Evolutionary conservation across 169 alveolate genomes (phyloP), one percentile per base, ranked within the genome.

Genomic region (Eimeria acervulina): DNA sequence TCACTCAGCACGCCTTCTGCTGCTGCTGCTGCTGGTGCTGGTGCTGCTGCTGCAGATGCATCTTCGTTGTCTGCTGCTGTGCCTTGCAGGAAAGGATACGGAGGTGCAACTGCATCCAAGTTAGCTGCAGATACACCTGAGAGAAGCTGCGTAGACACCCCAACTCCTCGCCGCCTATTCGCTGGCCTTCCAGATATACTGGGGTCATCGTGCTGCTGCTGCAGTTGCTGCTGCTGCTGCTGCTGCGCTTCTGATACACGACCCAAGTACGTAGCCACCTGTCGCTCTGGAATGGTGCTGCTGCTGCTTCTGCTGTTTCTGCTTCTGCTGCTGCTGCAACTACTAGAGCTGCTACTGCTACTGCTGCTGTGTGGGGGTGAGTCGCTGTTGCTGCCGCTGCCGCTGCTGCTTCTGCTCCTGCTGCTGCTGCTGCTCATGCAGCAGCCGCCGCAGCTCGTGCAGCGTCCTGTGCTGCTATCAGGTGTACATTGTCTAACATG

Each of bases 121-220:
- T 36, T 36, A 8, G 81, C 44, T 70, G 81, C 38, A 36, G 81
- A 70, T 70, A 70, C 81, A 70, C 81, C 81, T 12, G 81, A 70
- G 42, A 70, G 81, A 2, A 36, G 13, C 81, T 28, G 81, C 44
- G 42, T 36, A 28, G 81, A 31, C 51, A 70, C 44, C 51, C 38
- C 76, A n/a, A 44, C 26, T 5, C 63, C 59, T 26, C 61, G 28
- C 6, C 90, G 61, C 6, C 90, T 36, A 2, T 4, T 13, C 10
- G 40, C 68, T 36, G 66, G 2, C 10, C 90, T 12, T 13, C 55
- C 55, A 2, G 15, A 3, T 13, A 7, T 13, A 2, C n/a, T 19
- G 5, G 66, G 5, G n/a, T 55, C 66, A 7, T 80, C 90, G 3
- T 80, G 55, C 59, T 26, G 59, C 90, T 80, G 33, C 55, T 80